Evolutionary conservation across 179 eudicot genomes (phyloP), one percentile per base, ranked within the genome.

Genomic region (Carnegiea gigantea): DNA sequence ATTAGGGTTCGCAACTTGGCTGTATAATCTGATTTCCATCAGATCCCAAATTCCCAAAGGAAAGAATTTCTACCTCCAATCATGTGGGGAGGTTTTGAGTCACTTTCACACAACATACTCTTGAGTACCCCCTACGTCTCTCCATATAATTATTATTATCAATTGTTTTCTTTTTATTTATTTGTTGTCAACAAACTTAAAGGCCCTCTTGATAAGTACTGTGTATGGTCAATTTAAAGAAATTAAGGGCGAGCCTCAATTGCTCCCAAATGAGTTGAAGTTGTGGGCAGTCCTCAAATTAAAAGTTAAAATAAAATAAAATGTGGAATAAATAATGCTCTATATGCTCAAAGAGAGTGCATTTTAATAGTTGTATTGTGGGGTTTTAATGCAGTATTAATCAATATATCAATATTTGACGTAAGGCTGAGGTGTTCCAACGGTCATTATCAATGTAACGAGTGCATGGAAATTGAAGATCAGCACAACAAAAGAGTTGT

Each of bases 11-110:
- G 77, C 20, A n/a, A 33, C 36, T 40, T 40, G 44, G 44, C 36
- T 75, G 62, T 49, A 75, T 48, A 24, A 49, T 49, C 21, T 26
- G 13, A n/a, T 62, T 62, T 62, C 28, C 28, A 21, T 23, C 30
- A 62, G 68, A 62, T 62, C 30, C 28, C 15, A 62, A 40, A 40
- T 40, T 40, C 44, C 44, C 44, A 40, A 40, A 5, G 44, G 44
- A 7, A n/a, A 13, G 62, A 70, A 49, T 28, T 28, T 40, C 44
- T 3, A 5, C 54, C 78, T 26, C 78, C 59, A 73, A 80, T 59
- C 82, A 73, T 60, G 78, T 80, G 73, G 40, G 72, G 82, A 80
- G 44, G 82, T 80, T 80, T 72, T 12, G 54, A 38, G 78, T 80
- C 82, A 30, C 71, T 73, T 80, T 80, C 78, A 80, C 43, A 73